Evolutionary conservation across 73 alveolate species (phyloP).

Genomic region (Breviolum minutum): DNA sequence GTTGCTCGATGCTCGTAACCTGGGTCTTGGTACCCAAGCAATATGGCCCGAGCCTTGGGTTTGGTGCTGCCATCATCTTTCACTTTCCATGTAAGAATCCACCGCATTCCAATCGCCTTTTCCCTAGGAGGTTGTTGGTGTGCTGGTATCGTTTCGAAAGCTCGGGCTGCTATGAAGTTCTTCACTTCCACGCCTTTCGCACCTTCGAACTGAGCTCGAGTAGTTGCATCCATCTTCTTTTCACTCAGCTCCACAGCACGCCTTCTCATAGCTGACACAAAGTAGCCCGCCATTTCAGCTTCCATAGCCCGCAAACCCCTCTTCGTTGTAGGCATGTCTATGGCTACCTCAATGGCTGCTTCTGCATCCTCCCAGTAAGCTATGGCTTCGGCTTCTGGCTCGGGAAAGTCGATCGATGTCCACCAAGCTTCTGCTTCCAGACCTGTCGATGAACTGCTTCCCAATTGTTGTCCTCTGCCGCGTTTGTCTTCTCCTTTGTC

Average conservation of each 20-base stretch:
- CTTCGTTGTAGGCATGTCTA: background rate
- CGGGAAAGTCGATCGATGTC: background rate
- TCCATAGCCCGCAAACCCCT: background rate
- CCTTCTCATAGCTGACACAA: background rate
- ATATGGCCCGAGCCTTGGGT: background rate
- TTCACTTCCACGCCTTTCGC: background rate
- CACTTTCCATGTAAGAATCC: background rate
- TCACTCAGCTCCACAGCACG: background rate
- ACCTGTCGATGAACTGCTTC: no score
- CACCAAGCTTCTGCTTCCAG: background rate
- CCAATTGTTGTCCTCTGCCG: no score
- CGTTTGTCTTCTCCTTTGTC: no score
- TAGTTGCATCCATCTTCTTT: background rate
- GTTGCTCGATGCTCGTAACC: background rate
- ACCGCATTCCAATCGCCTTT: background rate
- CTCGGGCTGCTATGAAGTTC: background rate
- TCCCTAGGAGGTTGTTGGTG: background rate
- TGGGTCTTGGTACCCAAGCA: constrained; percentile 8
- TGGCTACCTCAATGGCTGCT: background rate
- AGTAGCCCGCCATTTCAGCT: background rate
- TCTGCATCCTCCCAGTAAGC: background rate
- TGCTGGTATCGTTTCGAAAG: background rate
- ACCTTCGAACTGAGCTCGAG: background rate
- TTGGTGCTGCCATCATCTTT: background rate
- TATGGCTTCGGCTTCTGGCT: background rate